phyloP scores from a whole-genome alignment of 2,329 filamentous ascomycete species.

The Chaetothyriales sp. region DNA sequence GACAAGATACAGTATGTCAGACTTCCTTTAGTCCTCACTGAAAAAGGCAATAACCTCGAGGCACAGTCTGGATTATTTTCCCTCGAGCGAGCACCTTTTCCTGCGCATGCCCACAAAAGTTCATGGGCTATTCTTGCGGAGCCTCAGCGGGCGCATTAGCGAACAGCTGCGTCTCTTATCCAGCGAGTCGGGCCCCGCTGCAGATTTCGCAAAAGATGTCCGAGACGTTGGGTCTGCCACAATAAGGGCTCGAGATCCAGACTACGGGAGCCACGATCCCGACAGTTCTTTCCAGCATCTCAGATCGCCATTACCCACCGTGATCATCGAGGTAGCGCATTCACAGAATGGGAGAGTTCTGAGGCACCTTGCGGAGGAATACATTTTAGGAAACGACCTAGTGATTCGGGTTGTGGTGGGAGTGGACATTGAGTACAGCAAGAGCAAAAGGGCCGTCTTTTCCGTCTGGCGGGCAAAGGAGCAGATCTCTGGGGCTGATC shows the following conservation, averaged over 20 bases:
- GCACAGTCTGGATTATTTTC: constrained; percentile 6
- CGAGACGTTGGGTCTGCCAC: constrained; percentile 3
- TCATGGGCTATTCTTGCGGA: constrained; percentile 3
- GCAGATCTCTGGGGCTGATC: constrained; percentile 11
- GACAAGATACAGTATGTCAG: constrained; percentile 6
- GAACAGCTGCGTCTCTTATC: constrained; percentile 4
- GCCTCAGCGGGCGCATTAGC: constrained; percentile 3
- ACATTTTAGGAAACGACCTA: constrained; percentile 19
- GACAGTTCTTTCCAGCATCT: constrained; percentile 17
- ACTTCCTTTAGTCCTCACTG: too few relatives aligned
- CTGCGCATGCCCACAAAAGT: constrained; percentile 4
- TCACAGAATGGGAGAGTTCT: constrained; percentile 20
- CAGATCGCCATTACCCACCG: constrained; percentile 12
- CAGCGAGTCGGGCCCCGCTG: constrained; percentile 3
- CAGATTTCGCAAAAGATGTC: constrained; percentile 7
- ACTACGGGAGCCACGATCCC: constrained; percentile 10
- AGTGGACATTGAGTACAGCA: constrained; percentile 21
- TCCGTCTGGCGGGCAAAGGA: constrained; percentile 20
- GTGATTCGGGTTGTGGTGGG: constrained; percentile 21
- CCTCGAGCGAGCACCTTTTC: constrained; percentile 2
- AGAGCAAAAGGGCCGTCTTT: constrained; percentile 18
- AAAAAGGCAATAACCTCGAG: neutral
- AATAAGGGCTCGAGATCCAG: constrained; percentile 6
- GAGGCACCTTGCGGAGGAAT: constrained; percentile 20
- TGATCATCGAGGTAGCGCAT: constrained; percentile 23